phyloP scores from a whole-genome alignment of 495 filamentous ascomycete genomes.

The Daldinia loculata region DNA sequence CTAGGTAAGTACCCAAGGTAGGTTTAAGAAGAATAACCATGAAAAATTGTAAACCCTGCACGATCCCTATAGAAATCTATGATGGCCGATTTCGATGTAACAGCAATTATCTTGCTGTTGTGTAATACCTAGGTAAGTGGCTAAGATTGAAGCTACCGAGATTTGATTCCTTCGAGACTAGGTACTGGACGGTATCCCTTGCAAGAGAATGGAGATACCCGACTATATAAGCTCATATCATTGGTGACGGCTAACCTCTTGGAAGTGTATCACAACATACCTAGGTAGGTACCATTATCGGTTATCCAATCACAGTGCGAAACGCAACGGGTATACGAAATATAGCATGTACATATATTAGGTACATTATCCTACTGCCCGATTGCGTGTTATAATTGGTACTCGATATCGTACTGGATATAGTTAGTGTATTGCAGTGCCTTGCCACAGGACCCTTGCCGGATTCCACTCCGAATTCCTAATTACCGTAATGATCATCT shows the following conservation, averaged over 20 bases:
- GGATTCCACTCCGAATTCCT: conserved; percentile 21
- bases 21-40: no score
- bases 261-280: background rate
- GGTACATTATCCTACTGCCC: background rate
- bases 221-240: background rate
- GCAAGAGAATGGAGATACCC: background rate
- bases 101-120: background rate
- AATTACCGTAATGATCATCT: conserved; percentile 22
- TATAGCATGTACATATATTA: background rate
- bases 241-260: background rate
- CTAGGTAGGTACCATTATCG: no score
- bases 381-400: background rate
- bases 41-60: conserved; percentile 10
- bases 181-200: background rate
- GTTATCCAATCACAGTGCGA: conserved; percentile 21
- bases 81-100: background rate
- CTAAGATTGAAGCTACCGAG: conserved; percentile 2
- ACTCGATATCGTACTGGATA: background rate
- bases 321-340: background rate
- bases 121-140: conserved; percentile 7
- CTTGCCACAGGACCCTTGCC: conserved; percentile 8
- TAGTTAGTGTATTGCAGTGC: background rate
- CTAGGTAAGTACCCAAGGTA: background rate
- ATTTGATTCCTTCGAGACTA: background rate
- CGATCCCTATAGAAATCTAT: background rate